phyloP scores from a whole-genome alignment of 495 filamentous ascomycete species.

The Haplographium delicatum region DNA sequence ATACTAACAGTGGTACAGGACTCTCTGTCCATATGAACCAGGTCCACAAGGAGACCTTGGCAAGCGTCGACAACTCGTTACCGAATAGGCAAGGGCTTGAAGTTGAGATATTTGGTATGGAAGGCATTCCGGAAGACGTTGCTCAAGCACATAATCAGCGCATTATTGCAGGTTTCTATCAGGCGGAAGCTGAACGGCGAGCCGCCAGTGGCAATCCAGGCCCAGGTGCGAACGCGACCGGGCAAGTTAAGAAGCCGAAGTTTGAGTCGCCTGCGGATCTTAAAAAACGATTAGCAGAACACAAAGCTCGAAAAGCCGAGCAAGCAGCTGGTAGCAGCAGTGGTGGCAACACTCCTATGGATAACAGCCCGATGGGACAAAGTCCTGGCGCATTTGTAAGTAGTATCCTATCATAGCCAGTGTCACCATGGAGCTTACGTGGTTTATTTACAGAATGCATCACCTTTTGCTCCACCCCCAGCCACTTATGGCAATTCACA shows the following conservation, averaged over 20 bases:
- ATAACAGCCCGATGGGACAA: conserved; percentile 52
- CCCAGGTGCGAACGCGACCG: conserved; percentile 48
- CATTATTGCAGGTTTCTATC: conserved; percentile 75
- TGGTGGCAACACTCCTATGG: conserved; percentile 56
- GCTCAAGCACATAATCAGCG: conserved; percentile 75
- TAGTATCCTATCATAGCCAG: no score
- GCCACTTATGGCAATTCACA: conserved; percentile 20
- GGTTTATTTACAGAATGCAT: conserved; percentile 26
- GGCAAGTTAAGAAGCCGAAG: conserved; percentile 71
- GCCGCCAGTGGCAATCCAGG: conserved; percentile 77
- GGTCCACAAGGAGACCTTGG: conserved; percentile 90
- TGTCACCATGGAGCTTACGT: background rate
- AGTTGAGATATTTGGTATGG: conserved; percentile 97
- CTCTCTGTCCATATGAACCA: conserved; percentile 96
- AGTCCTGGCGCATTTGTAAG: conserved; percentile 51
- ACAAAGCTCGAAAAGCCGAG: conserved; percentile 61
- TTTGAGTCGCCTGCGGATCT: conserved; percentile 70
- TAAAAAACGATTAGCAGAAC: conserved; percentile 77
- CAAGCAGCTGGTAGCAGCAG: conserved; percentile 47
- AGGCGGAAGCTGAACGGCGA: conserved; percentile 76
- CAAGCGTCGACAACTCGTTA: conserved; percentile 84
- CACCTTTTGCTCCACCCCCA: conserved; percentile 29
- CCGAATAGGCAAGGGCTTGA: conserved; percentile 76
- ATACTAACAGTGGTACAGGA: conserved; percentile 49
- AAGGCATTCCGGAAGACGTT: conserved; percentile 88